A percentile compares a stretch with the other conserved stretches of the same genome.
Evolutionary conservation across 2,329 filamentous ascomycete species (phyloP).

Genomic region (Fusarium musae): DNA sequence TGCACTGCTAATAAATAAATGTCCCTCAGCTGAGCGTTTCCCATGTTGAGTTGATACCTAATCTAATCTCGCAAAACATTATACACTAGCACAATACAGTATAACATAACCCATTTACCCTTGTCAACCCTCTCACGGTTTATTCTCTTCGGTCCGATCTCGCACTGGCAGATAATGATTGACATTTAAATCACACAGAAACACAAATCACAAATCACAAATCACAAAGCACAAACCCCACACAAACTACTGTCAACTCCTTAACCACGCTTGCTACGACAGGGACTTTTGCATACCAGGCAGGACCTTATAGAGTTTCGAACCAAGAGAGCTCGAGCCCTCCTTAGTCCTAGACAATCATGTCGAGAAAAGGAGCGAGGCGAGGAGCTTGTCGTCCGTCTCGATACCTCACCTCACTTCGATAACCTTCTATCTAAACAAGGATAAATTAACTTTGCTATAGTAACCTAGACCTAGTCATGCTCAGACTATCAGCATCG

Average conservation of each 20-base stretch:
- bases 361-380: not conserved
- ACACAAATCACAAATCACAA: constrained; percentile 2
- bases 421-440: constrained; percentile 1
- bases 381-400: not conserved
- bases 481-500: not conserved
- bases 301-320: constrained; percentile 8
- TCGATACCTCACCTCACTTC: not conserved
- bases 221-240: constrained; percentile 20
- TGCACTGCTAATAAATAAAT: not conserved
- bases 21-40: not conserved
- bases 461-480: constrained; percentile 5
- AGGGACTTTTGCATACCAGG: not conserved
- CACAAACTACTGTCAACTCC: constrained; percentile 12
- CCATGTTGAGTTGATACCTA: not conserved
- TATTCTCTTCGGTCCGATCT: constrained; percentile 34
- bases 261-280: not conserved
- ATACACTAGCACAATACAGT: not conserved
- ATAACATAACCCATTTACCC: constrained; percentile 11
- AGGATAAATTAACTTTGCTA: not conserved
- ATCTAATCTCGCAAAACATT: constrained; percentile 11
- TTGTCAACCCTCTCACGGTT: constrained; percentile 12
- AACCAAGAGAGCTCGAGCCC: not conserved
- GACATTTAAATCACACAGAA: constrained; percentile 24
- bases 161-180: constrained; percentile 24
- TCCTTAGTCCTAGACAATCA: not conserved